A percentile compares a stretch with the other conserved stretches of the same genome.
phyloP scores from a whole-genome alignment of 176 grass and related monocot species.

The Musa acuminata region DNA sequence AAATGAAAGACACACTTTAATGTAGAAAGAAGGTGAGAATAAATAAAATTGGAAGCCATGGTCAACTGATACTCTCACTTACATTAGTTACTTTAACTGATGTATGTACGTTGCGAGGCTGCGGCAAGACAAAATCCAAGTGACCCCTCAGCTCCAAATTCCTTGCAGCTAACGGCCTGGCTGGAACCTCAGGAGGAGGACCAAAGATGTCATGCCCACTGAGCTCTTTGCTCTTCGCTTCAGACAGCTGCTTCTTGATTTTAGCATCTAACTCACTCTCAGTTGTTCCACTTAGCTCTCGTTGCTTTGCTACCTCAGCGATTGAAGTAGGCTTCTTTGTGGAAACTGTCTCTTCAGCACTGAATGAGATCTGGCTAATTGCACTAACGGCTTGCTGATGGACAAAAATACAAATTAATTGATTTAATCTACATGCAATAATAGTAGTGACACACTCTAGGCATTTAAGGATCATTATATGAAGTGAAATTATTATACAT shows the following conservation, averaged over 20 bases:
- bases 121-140: slow-evolving; percentile 4
- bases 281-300: slow-evolving; percentile 6
- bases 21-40: not conserved
- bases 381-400: slow-evolving; percentile 5
- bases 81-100: slow-evolving; percentile 8
- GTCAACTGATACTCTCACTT: not conserved
- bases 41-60: too few relatives aligned
- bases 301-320: slow-evolving; percentile 13
- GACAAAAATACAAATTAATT: not conserved
- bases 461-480: not conserved
- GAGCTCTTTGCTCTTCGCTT: slow-evolving; percentile 12
- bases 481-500: not conserved
- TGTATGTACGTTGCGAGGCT: slow-evolving; percentile 7
- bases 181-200: slow-evolving; percentile 7
- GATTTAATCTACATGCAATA: not conserved
- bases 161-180: slow-evolving; percentile 12
- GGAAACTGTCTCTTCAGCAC: slow-evolving; percentile 9
- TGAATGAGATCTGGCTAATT: slow-evolving; percentile 16
- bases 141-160: slow-evolving; percentile 8
- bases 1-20: not conserved
- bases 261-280: slow-evolving; percentile 9
- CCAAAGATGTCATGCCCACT: slow-evolving; percentile 18
- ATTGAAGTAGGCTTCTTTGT: slow-evolving; percentile 12
- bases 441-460: not conserved
- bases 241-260: slow-evolving; percentile 2